Percentiles rank a stretch among this genome's conserved stretches.
Conservation (phyloP, 352 stramenopile genomes). For the Pythium brassicae region DNA sequence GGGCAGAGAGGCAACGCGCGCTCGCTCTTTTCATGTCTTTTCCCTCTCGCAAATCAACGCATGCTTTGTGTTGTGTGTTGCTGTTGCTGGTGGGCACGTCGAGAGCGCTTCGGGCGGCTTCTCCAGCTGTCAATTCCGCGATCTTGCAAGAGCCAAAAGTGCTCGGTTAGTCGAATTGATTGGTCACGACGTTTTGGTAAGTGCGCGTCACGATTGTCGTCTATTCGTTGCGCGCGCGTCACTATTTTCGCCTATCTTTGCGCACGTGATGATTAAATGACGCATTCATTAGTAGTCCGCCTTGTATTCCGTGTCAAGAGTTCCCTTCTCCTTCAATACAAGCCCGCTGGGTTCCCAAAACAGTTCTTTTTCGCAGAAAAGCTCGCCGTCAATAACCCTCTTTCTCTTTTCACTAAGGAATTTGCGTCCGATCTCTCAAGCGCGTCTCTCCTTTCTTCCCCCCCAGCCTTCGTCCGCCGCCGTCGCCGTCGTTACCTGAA, state of each 20-base stretch:
- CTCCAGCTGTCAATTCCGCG: neutral
- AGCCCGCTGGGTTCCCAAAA: too few relatives aligned
- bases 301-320: too few relatives aligned
- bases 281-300: too few relatives aligned
- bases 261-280: neutral
- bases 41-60: too few relatives aligned
- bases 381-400: too few relatives aligned
- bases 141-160: neutral
- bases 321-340: too few relatives aligned
- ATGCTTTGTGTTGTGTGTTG: too few relatives aligned
- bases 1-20: too few relatives aligned
- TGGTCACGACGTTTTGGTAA: neutral
- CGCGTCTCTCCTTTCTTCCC: conserved; percentile 8
- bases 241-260: neutral
- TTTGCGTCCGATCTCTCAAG: conserved; percentile 8
- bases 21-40: too few relatives aligned
- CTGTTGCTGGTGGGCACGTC: too few relatives aligned
- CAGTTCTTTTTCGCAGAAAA: too few relatives aligned
- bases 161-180: neutral
- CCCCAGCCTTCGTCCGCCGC: neutral
- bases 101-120: too few relatives aligned
- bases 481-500: neutral
- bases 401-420: conserved; percentile 13
- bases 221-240: neutral
- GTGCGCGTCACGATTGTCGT: neutral